Percentiles rank a stretch among this genome's conserved stretches.
phyloP scores from a whole-genome alignment of 1,284 basidiomycete species.

The Sporisorium sorghi region DNA sequence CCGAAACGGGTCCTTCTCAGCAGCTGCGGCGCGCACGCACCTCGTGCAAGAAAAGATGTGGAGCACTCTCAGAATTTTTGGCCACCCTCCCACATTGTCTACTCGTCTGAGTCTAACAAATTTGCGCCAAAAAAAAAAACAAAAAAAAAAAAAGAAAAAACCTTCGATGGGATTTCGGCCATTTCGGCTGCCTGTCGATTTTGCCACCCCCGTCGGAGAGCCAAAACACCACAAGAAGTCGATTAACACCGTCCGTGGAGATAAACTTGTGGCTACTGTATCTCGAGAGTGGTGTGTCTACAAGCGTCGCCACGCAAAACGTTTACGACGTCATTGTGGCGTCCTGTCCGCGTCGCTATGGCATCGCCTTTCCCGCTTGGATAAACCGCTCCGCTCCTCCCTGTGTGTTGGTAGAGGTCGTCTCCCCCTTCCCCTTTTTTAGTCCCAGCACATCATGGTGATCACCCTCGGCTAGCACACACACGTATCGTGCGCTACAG shows the following conservation, averaged over 20 bases:
- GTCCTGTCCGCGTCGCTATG: neutral
- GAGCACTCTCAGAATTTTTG: neutral
- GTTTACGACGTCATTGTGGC: no score
- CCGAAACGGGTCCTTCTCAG: constrained; percentile 1
- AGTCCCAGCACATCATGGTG: no score
- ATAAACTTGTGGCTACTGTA: no score
- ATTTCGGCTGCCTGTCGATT: constrained; percentile 9
- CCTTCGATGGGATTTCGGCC: constrained; percentile 2
- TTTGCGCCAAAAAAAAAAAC: no score
- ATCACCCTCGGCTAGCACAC: no score
- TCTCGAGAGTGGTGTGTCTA: neutral
- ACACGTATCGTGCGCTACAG: no score
- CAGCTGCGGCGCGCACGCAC: neutral
- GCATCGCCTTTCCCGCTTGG: no score
- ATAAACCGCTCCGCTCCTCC: no score
- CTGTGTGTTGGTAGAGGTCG: no score
- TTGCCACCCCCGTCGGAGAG: neutral
- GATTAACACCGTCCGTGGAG: no score
- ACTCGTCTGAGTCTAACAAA: neutral
- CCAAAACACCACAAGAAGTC: neutral
- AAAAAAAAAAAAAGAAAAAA: no score
- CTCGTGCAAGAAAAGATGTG: constrained; percentile 1
- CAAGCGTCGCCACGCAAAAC: constrained; percentile 25
- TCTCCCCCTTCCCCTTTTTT: no score
- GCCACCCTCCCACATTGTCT: neutral